Base-by-base conservation (phyloP, 1,284 basidiomycete species). In the Cutaneotrichosporon arboriforme region DNA sequence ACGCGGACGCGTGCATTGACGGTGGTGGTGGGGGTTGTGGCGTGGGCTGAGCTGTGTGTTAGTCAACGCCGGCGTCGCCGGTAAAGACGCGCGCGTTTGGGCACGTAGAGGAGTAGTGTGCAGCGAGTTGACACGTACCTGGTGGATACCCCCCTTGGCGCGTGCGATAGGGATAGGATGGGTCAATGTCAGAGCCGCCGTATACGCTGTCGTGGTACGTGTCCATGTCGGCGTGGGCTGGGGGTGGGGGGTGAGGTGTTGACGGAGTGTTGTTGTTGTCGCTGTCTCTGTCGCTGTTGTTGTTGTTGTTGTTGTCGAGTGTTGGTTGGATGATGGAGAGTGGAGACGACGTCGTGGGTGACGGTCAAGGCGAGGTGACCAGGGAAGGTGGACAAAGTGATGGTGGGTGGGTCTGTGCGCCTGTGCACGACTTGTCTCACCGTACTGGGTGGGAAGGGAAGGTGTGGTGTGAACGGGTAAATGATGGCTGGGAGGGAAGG, bases 151-250 rank as follows among this genome's bases (percentile, higher is more conserved):
- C n/a, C n/a, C n/a, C 40, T 13, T 41, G 23, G n/a, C 43, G 43
- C 8, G 43, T 18, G 4, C 43, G 43, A 15, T 35, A 45, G 26
- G 26, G 26, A 31, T 31, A 31, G 26, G 26, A 31, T 10, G 26
- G 10, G 9, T 45, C 43, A 33, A 35, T 10, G 18, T 45, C 43
- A 18, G 43, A 20, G 13, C 43, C 43, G 33, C 33, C 43, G 33
- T 45, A 45, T 18, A 36, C 43, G 43, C 43, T 31, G 43, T 35
- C 43, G 31, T 45, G 43, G 18, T 45, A 45, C 31, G 33, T 35
- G 33, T 45, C 43, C 43, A 45, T 45, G 43, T 14, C 43, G 33
- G 17, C 23, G 23, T 9, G 14, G 14, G 37, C 20, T 38, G 37
- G 20, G 21, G 41, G 23, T 1, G 41, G 14, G 12, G 23, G 13